Conservation (phyloP, 1,284 basidiomycete genomes). For the Boletus semigastroideus region DNA sequence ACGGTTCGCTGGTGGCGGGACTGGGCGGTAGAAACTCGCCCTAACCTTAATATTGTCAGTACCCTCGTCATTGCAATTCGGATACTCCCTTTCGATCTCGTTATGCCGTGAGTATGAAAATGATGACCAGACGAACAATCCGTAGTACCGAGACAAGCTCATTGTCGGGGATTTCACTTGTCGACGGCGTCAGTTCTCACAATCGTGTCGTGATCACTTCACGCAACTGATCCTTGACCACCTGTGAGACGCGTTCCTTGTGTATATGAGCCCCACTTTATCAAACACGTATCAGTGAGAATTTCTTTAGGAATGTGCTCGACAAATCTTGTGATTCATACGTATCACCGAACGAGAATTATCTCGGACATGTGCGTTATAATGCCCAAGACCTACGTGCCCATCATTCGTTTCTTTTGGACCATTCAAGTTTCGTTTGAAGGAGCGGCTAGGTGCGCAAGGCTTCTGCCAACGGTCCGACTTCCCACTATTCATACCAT, state of each 20-base stretch:
- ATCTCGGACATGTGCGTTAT: too few species aligned
- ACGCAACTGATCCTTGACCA: neutral
- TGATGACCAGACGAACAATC: too few species aligned
- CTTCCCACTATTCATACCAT: too few species aligned
- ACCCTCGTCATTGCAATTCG: too few species aligned
- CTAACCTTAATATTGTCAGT: too few species aligned
- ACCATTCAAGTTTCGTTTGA: conserved; percentile 12
- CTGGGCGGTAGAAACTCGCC: too few species aligned
- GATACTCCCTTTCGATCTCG: neutral
- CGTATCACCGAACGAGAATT: too few species aligned
- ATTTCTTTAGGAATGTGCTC: conserved; percentile 19
- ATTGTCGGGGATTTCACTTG: conserved; percentile 4
- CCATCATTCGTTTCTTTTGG: too few species aligned
- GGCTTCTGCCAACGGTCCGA: conserved; percentile 6
- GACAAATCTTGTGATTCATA: conserved; percentile 30
- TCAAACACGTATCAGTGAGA: too few species aligned
- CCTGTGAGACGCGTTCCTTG: conserved; percentile 1
- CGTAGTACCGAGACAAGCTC: neutral
- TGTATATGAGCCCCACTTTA: too few species aligned
- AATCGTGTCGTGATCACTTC: neutral
- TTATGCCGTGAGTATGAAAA: conserved; percentile 16
- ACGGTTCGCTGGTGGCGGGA: too few species aligned
- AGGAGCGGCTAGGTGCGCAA: conserved; percentile 13
- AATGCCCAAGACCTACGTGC: too few species aligned
- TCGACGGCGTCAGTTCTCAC: conserved; percentile 7